phyloP scores from a whole-genome alignment of 2,329 filamentous ascomycete species.

The Botrytis porri region DNA sequence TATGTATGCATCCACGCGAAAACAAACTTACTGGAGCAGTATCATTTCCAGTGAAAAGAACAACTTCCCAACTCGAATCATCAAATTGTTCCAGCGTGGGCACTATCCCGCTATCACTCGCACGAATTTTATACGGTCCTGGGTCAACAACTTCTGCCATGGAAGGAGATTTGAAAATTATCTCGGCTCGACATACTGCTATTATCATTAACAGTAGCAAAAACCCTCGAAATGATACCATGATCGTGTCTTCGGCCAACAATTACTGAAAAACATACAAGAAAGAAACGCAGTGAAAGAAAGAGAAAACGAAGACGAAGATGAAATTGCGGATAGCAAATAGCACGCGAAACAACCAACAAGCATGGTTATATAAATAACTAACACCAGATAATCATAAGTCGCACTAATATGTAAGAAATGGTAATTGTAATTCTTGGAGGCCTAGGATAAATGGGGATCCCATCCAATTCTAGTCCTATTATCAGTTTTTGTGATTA shows the following conservation, averaged over 20 bases:
- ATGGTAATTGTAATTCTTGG: conserved; percentile 2
- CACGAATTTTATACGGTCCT: conserved; percentile 6
- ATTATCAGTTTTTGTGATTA: neutral
- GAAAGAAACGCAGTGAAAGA: neutral
- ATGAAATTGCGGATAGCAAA: neutral
- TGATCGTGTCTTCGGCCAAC: neutral
- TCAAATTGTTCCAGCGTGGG: conserved; percentile 8
- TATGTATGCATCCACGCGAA: neutral
- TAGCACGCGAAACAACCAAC: neutral
- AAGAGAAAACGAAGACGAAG: neutral
- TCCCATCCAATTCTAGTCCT: neutral
- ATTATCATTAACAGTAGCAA: neutral
- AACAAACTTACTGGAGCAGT: conserved; percentile 10
- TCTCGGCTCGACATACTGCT: conserved; percentile 12
- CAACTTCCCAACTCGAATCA: conserved; percentile 8
- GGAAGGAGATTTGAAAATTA: conserved; percentile 1
- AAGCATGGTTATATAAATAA: neutral
- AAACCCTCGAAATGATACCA: neutral
- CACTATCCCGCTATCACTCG: conserved; percentile 7
- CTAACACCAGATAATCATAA: neutral
- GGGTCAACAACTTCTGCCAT: conserved; percentile 9
- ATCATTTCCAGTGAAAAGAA: conserved; percentile 15
- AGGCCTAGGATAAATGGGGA: neutral
- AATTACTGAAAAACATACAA: neutral
- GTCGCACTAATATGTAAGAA: neutral